Base-by-base conservation (phyloP, 192 early-diverging fungal species). In the Bifiguratus adelaidae region DNA sequence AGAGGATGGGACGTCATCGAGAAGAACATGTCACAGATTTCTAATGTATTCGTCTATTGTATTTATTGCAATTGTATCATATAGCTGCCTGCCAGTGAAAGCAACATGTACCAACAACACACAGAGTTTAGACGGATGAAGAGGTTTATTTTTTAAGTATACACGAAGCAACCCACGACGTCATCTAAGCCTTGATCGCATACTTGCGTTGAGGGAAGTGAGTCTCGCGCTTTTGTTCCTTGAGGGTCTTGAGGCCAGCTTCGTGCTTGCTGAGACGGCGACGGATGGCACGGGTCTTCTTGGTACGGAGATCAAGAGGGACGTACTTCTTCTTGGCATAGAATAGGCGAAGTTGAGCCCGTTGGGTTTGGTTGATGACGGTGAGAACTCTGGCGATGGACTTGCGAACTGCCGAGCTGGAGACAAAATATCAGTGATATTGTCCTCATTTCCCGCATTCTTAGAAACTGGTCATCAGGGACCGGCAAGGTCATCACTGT, bases 221-320 rank as follows among this genome's bases (percentile, higher is more conserved):
- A 32, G 58, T 67, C 38, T 74, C 77, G 82, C 88, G 87, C 85
- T 95, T 95, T 53, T 72, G 70, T 68, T 91, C 85, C 73, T 80
- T 83, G 53, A 85, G 55, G 53, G 95, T 98, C 83, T 86, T 92
- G 60, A 63, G 63, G 49, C 79, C 60, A 33, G 65, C 58, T 76
- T 98, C 89, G 63, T 65, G 48, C 60, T 74, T 63, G 77, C 91
- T 92, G 72, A 99, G 75, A 51, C 85, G 83, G 59, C 92, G 89
- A 48, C 95, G 91, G 71, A 97, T 85, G 55, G 95, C 95, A 65
- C 95, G 91, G 55, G 94, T 99, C 83, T 92, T 91, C 87, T 99
- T 99, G 66, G 72, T 74, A 63, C 95, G 89, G 71, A 99, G 86
- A 73, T 99, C 95, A 54, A 92, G 72, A 50, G 95, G 95, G 30